phyloP scores from a whole-genome alignment of 306 rosid genomes.

The Prinsepia uniflora region DNA sequence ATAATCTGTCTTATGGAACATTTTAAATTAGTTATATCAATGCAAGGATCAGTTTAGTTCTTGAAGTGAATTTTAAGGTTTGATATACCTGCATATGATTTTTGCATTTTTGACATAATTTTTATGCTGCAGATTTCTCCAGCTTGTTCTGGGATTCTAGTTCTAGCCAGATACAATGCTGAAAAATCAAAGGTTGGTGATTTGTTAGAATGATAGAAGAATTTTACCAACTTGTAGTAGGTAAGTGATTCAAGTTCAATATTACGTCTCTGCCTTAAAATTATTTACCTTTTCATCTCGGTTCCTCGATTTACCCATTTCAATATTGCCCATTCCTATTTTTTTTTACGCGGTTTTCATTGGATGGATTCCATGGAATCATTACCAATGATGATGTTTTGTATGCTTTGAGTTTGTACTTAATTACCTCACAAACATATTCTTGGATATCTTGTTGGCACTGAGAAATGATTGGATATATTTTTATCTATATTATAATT shows the following conservation, averaged over 20 bases:
- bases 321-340: too few species aligned
- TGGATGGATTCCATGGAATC: too few species aligned
- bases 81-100: neutral
- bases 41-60: neutral
- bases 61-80: neutral
- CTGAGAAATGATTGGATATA: neutral
- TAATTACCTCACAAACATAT: neutral
- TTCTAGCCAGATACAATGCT: neutral
- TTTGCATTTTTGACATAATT: neutral
- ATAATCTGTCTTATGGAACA: neutral
- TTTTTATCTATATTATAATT: too few species aligned
- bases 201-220: too few species aligned
- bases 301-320: too few species aligned
- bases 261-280: too few species aligned
- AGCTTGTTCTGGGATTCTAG: neutral
- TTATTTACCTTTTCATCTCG: too few species aligned
- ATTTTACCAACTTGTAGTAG: too few species aligned
- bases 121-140: neutral
- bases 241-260: too few species aligned
- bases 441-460: neutral
- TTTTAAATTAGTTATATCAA: neutral
- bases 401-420: neutral
- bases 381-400: neutral
- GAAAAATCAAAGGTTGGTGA: too few species aligned
- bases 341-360: too few species aligned